Evolutionary conservation across 192 early-diverging fungal species (phyloP).

Genomic region (Gonapodya prolifera): DNA sequence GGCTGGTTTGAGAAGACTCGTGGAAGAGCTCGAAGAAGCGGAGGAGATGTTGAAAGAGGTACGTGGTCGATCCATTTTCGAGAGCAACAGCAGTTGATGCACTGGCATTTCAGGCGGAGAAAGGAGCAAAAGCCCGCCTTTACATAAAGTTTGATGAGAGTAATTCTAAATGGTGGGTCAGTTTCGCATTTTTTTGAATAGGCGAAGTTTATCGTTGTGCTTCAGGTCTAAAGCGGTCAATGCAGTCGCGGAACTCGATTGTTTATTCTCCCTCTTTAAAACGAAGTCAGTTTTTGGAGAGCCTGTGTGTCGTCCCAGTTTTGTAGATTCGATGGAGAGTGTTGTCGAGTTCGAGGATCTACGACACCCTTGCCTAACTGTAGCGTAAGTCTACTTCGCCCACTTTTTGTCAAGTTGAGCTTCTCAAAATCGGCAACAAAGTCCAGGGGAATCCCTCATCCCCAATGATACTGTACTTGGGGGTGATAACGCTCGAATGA

Average conservation of each 20-base stretch:
- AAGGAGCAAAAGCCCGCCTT: slow-evolving; percentile 55
- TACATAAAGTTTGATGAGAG: slow-evolving; percentile 77
- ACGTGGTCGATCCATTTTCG: neutral
- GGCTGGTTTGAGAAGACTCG: slow-evolving; percentile 41
- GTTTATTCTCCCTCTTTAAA: slow-evolving; percentile 60
- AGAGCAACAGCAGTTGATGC: neutral
- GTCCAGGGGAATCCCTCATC: slow-evolving; percentile 34
- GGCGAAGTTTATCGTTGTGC: neutral
- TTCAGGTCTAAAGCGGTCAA: slow-evolving; percentile 18
- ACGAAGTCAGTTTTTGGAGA: slow-evolving; percentile 55
- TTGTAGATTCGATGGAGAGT: slow-evolving; percentile 45
- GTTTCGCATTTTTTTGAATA: neutral
- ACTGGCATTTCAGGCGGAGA: slow-evolving; percentile 30
- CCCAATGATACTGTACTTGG: slow-evolving; percentile 89
- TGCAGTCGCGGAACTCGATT: slow-evolving; percentile 75
- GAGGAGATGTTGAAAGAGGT: slow-evolving; percentile 57
- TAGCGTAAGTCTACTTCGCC: slow-evolving; percentile 25
- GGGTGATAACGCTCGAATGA: slow-evolving; percentile 44
- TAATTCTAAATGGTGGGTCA: slow-evolving; percentile 27
- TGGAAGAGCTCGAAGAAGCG: slow-evolving; percentile 64
- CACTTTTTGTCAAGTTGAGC: neutral
- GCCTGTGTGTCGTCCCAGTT: slow-evolving; percentile 74
- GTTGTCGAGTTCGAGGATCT: slow-evolving; percentile 75
- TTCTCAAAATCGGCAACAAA: neutral
- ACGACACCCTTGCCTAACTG: slow-evolving; percentile 81